phyloP scores from a whole-genome alignment of 2,329 filamentous ascomycete species.

The Raffaelea ambrosiae region DNA sequence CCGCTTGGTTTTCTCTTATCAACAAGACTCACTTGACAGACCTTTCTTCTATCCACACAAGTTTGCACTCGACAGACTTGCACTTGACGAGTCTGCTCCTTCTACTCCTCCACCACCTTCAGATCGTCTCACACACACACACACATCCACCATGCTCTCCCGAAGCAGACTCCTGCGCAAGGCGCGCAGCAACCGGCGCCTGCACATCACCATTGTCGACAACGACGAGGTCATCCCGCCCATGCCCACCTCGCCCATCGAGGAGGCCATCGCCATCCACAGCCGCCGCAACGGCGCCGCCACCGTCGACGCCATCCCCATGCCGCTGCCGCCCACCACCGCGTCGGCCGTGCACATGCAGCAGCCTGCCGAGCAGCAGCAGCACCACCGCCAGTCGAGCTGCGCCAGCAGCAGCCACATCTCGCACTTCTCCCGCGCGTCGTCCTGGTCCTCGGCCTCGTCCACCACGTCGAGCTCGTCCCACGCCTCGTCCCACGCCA shows the following conservation, averaged over 20 bases:
- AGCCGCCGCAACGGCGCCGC: neutral
- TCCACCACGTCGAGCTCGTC: conserved; percentile 5
- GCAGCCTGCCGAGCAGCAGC: conserved; percentile 1
- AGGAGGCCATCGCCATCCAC: neutral
- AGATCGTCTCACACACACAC: neutral
- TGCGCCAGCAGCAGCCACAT: conserved; percentile 12
- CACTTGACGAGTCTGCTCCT: too few relatives aligned
- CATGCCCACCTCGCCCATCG: conserved; percentile 2
- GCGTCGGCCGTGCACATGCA: too few relatives aligned
- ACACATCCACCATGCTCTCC: neutral
- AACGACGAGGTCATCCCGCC: conserved; percentile 4
- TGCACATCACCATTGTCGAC: conserved; percentile 3
- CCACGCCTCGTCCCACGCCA: conserved; percentile 3
- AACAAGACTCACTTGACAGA: too few relatives aligned
- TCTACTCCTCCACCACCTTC: too few relatives aligned
- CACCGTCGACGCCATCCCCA: neutral
- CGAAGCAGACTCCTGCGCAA: neutral
- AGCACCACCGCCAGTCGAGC: conserved; percentile 9
- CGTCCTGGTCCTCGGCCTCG: conserved; percentile 1
- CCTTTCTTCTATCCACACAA: too few relatives aligned
- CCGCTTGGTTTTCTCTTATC: too few relatives aligned
- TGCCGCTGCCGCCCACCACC: conserved; percentile 6
- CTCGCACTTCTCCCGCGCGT: conserved; percentile 15
- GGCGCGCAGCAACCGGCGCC: neutral
- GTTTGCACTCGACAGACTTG: too few relatives aligned